Evolutionary conservation across 1,284 basidiomycete genomes (phyloP).

Genomic region (Cystodermella granulosa): DNA sequence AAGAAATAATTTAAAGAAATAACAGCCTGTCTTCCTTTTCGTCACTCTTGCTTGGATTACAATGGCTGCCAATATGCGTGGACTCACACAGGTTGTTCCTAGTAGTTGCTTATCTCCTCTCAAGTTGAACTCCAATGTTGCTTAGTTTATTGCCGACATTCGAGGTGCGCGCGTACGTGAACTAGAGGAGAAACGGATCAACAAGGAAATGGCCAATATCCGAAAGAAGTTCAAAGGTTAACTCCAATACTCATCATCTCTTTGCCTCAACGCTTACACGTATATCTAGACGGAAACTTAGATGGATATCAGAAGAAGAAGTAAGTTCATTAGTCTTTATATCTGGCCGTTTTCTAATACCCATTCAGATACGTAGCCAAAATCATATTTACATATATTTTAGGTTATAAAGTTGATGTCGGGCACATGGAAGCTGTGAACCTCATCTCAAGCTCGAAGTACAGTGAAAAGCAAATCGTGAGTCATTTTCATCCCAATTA

Average conservation of each 20-base stretch:
- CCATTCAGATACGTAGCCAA: conserved; percentile 79
- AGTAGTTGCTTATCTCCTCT: too few relatives aligned
- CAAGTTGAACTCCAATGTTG: too few relatives aligned
- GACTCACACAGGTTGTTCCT: conserved; percentile 89
- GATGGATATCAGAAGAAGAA: conserved; percentile 99
- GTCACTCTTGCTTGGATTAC: conserved; percentile 22
- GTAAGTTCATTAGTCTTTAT: conserved; percentile 46
- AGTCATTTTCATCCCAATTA: conserved; percentile 28
- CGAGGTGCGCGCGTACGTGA: conserved; percentile 86
- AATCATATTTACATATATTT: conserved; percentile 98
- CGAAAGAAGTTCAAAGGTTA: conserved; percentile 95
- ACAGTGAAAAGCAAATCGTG: conserved; percentile 99
- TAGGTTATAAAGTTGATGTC: conserved; percentile 97
- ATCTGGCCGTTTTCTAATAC: conserved; percentile 9
- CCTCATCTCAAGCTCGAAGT: conserved; percentile 91
- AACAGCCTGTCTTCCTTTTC: too few relatives aligned
- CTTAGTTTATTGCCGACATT: conserved; percentile 95
- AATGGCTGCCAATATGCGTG: conserved; percentile 86
- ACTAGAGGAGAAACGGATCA: conserved; percentile 94
- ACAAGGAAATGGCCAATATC: conserved; percentile 99
- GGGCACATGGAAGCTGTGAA: conserved; percentile 99
- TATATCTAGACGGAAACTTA: conserved; percentile 77
- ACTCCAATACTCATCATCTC: conserved; percentile 12
- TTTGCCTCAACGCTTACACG: neutral
- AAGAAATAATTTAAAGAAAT: too few relatives aligned